Evolutionary conservation across 352 stramenopile species (phyloP).

Genomic region (Phytophthora pistaciae): DNA sequence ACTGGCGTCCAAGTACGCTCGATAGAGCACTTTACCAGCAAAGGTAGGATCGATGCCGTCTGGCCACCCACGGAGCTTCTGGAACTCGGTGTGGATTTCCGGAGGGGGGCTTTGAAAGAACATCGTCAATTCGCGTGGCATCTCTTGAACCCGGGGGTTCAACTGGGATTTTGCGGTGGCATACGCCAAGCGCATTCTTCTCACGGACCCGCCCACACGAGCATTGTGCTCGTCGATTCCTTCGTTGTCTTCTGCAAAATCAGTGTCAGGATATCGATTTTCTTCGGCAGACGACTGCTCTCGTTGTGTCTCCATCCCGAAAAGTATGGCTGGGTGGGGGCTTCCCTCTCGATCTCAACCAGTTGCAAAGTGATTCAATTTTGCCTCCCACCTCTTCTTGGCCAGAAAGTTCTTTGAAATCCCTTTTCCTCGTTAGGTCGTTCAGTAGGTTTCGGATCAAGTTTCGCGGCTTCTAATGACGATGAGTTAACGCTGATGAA

Average conservation of each 20-base stretch:
- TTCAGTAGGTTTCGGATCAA: too few relatives aligned
- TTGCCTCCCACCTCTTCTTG: too few relatives aligned
- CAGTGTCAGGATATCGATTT: background rate
- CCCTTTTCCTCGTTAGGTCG: too few relatives aligned
- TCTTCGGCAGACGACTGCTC: background rate
- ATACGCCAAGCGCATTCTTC: constrained; percentile 1
- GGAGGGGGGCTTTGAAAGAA: constrained; percentile 10
- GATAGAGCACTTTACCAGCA: constrained; percentile 29
- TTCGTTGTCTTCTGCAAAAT: background rate
- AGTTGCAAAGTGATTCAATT: too few relatives aligned
- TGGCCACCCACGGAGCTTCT: constrained; percentile 31
- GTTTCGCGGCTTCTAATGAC: too few relatives aligned
- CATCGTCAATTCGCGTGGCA: constrained; percentile 28
- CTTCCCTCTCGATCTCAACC: too few relatives aligned
- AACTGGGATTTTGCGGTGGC: background rate
- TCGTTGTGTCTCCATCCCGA: too few relatives aligned
- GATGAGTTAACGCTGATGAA: too few relatives aligned
- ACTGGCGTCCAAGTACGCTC: constrained; percentile 24
- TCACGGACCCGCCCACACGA: constrained; percentile 24
- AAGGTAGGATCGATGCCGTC: constrained; percentile 26
- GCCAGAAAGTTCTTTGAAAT: too few relatives aligned
- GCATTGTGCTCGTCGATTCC: constrained; percentile 35
- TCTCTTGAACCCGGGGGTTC: background rate
- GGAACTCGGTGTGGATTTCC: constrained; percentile 30
- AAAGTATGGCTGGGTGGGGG: too few relatives aligned